Evolutionary conservation across 345 rosid species (phyloP), one percentile per base, ranked within the genome.

Genomic region (Dipteronia sinensis): DNA sequence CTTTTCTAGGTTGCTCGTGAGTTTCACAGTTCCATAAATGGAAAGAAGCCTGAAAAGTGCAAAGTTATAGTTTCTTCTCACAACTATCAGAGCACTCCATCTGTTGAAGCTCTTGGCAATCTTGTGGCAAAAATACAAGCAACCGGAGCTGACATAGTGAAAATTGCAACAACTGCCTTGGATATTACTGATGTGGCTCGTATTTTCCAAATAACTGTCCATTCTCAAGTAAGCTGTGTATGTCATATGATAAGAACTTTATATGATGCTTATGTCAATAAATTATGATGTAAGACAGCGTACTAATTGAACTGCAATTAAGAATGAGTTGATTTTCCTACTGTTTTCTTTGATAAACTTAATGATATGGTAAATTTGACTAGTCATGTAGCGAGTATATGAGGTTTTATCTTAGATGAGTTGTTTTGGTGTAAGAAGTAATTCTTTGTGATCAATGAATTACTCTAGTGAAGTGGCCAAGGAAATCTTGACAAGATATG

Each of bases 121-220:
- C 94, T 95, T 77, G 98, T 89, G 78, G 83, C 88, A 49, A 87
- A 87, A 75, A 92, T 93, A 76, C 96, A 87, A 76, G 86, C 89
- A 34, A 46, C 91, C 77, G 98, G 97, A 78, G 98, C 97, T 27
- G 97, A 95, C 69, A 96, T 93, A 65, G 98, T 93, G 69, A 96
- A 96, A 85, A 88, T 93, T 86, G 98, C 95, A 27, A 93, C 97
- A 10, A 92, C 97, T 65, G 97, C 98, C 63, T 81, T 83, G 69
- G 97, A 96, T 69, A 93, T 96, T 62, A 75, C 94, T 82, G 98
- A 96, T 79, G 98, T 91, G 78, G 91, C 95, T 22, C 94, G 93
- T 67, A 80, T 96, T 85, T 93, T 93, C 85, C 97, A 93, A 73
- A 88, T 92, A 80, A 92, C 91, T 19, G 92, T 88, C 67, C 90